Evolutionary conservation across 495 filamentous ascomycete species (phyloP).

Genomic region (Terfezia claveryi): DNA sequence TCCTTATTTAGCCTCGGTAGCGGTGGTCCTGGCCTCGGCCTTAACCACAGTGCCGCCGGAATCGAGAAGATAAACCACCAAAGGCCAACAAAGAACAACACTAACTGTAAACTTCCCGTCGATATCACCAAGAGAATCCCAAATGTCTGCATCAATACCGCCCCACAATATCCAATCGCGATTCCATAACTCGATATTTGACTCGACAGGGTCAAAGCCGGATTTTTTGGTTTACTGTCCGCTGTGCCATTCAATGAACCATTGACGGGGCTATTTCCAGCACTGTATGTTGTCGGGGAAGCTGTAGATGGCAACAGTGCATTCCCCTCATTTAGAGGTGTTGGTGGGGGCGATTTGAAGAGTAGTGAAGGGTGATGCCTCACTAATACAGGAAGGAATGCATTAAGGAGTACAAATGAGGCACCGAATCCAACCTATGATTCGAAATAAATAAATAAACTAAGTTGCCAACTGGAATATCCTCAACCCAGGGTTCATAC

Average conservation of each 20-base stretch:
- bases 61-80: conserved; percentile 93
- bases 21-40: conserved; percentile 72
- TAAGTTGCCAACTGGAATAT: neutral
- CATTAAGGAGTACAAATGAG: conserved; percentile 68
- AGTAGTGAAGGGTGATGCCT: conserved; percentile 44
- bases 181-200: conserved; percentile 76
- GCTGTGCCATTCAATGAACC: too few relatives aligned
- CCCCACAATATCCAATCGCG: conserved; percentile 73
- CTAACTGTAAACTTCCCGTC: conserved; percentile 54
- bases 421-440: conserved; percentile 38
- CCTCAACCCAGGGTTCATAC: conserved; percentile 28
- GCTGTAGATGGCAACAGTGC: too few relatives aligned
- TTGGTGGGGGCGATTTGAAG: neutral
- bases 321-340: neutral
- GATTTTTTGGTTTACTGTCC: neutral
- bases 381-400: conserved; percentile 61
- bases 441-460: conserved; percentile 27
- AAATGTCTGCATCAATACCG: conserved; percentile 53
- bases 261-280: too few relatives aligned
- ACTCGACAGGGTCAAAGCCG: conserved; percentile 35
- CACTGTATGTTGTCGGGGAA: too few relatives aligned
- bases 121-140: conserved; percentile 48
- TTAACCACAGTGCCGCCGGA: conserved; percentile 74
- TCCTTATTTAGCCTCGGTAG: conserved; percentile 22
- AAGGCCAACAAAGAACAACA: conserved; percentile 65